These are phyloP conservation scores for Haematococcus lacustris DNA, from an alignment of 139 green algal species.

Conservation along the genomic window DNA sequence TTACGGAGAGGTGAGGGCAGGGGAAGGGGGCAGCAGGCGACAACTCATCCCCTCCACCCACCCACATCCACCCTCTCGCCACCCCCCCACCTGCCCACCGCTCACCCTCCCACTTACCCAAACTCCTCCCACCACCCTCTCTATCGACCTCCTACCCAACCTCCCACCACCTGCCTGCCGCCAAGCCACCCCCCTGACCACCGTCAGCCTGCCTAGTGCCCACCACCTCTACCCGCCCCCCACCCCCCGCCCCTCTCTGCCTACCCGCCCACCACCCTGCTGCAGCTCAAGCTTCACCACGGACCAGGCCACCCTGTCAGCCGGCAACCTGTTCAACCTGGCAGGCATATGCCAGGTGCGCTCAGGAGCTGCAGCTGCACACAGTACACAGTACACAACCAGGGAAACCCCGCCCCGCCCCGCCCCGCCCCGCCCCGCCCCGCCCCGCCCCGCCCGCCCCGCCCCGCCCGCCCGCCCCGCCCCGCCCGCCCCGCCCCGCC, in stretches of 20 bases:
- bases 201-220: background rate
- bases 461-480: too few species aligned
- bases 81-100: background rate
- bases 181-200: background rate
- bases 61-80: background rate
- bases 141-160: background rate
- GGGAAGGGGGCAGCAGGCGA: background rate
- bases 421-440: too few species aligned
- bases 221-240: background rate
- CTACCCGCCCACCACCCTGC: background rate
- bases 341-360: conserved; percentile 49
- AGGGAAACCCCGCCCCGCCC: too few species aligned
- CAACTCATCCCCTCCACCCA: background rate
- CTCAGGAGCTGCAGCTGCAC: conserved; percentile 10
- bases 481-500: too few species aligned
- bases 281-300: conserved; percentile 15
- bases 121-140: too few species aligned
- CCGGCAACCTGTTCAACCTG: conserved; percentile 59
- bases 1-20: conserved; percentile 24
- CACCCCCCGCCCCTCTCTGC: background rate
- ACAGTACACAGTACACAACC: too few species aligned
- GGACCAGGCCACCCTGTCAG: conserved; percentile 56
- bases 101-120: background rate
- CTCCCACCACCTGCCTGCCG: background rate
- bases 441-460: too few species aligned